Base-by-base conservation (phyloP, 306 rosid genomes). In the Cicer arietinum region DNA sequence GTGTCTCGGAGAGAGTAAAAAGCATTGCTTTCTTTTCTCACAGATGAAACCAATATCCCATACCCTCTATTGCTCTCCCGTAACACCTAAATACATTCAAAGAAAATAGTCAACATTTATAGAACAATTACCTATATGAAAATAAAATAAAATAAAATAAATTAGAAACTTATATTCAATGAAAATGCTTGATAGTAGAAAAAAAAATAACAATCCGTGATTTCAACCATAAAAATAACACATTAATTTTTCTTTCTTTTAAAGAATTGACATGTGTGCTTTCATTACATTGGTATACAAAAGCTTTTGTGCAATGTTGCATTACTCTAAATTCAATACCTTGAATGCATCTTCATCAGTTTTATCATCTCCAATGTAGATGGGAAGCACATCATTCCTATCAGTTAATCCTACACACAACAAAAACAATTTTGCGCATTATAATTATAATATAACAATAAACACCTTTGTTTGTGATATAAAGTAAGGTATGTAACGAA, bases 341-440 rank as follows among this genome's bases (percentile, higher is more conserved):
- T 85, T 91, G 73, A 94, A 91, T 30, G 97, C 98, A 78, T 94
- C 98, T 85, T 94, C 98, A 64, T 94, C 98, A 17, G 91, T 91
- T 76, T 76, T 88, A 64, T 94, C 98, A 72, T 94, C 98, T 10
- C 98, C 98, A 63, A 94, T 90, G 68, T 80, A 94, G 25, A 94
- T 89, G 25, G 98, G 91, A 56, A 94, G 86, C 80, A 94, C 97
- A 52, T 84, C 88, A 59, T 85, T 77, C 41, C 75, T 82, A 72
- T 80, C 72, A 20, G 66, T 86, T 74, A 91, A 79, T 67, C 92
- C 98, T 94, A 75, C 80, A 83, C 10, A 64, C 3, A 70, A 30
- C 37, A 30, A 30, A 0, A 43, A 48, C 8, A 69, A 74, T 11
- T 18, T 75, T 56, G 17, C 17, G n/a, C 58, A 47, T 42, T 46